Evolutionary conservation across 345 rosid species (phyloP), one percentile per base, ranked within the genome.

Genomic region (Fremontodendron californicum): DNA sequence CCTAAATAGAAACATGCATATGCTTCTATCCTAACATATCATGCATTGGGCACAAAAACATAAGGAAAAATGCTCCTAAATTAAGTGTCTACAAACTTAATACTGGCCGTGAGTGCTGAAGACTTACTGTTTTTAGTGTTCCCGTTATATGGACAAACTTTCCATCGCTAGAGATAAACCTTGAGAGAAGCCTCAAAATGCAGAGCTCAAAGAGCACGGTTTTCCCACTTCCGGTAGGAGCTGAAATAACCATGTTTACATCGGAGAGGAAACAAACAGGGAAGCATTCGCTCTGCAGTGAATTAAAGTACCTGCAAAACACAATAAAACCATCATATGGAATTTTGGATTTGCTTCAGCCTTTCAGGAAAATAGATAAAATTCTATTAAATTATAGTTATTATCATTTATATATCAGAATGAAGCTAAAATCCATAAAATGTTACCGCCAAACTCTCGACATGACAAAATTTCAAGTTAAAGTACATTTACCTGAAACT

Each of bases 181-280:
- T 88, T 1, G 95, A 89, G 61, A 96, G 95, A 64, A 93, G 96
- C 89, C 96, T 93, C 84, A 93, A 74, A 73, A 93, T 87, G 86
- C 97, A 91, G 18, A 93, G 92, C 84, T 96, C 99, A 73, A 96
- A 96, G 68, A 96, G 97, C 9, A 89, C 97, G 1, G 99, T 93
- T 83, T 96, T 93, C 67, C 98, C 98, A 77, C 99, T 96, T 69
- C 99, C 99, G 55, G 99, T 93, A 3, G 99, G 98, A n/a, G 99
- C 99, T 2, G 98, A 93, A 57, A 96, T 80, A 68, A 93, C 95
- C 98, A 96, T 96, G 87, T 92, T 93, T 79, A 86, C 82, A 77
- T 93, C 94, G 31, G 95, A 91, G 46, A 89, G 86, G 82, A 89
- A 96, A 79, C 98, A 96, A 8, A 85, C 78, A 27, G 97, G 94